These are phyloP conservation scores for Penicillium sp. DNA, from an alignment of 2,329 filamentous ascomycete genomes.

Conservation along the genomic window DNA sequence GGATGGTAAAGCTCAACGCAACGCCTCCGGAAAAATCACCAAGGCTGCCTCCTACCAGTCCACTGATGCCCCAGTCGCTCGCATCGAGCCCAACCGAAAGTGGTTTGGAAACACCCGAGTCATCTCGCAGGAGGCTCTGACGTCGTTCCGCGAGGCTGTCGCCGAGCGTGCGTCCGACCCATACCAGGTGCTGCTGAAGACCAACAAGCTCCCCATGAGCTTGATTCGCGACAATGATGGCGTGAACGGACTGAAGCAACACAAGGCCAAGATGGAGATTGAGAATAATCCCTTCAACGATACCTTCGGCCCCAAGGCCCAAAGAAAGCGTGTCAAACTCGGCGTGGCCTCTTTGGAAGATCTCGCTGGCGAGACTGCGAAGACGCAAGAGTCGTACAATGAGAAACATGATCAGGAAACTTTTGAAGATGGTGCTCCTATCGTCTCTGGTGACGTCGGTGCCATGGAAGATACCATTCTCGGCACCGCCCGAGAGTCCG, in stretches of 20 bases:
- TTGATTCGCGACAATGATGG: conserved; percentile 77
- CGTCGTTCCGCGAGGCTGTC: conserved; percentile 85
- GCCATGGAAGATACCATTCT: conserved; percentile 39
- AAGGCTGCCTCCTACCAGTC: conserved; percentile 83
- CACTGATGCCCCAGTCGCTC: conserved; percentile 73
- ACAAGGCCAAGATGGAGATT: conserved; percentile 89
- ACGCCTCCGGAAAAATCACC: conserved; percentile 78
- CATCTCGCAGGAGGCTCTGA: conserved; percentile 84
- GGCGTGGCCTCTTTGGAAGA: conserved; percentile 78
- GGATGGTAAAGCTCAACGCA: conserved; percentile 76
- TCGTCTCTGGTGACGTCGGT: conserved; percentile 53
- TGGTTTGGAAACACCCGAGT: conserved; percentile 96
- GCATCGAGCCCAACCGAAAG: conserved; percentile 92
- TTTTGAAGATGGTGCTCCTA: conserved; percentile 68
- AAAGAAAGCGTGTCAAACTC: conserved; percentile 88
- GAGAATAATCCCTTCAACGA: conserved; percentile 82
- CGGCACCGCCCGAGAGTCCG: conserved; percentile 70
- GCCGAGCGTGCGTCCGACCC: conserved; percentile 86
- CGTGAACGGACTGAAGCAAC: conserved; percentile 83
- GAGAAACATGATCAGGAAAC: conserved; percentile 76
- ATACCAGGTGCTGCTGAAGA: conserved; percentile 91
- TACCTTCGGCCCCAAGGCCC: conserved; percentile 89
- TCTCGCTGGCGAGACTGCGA: conserved; percentile 73
- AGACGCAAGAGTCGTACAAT: conserved; percentile 76
- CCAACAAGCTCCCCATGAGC: conserved; percentile 95